Percentiles rank a stretch among this genome's conserved stretches.
These are phyloP conservation scores for Rhynchospora breviuscula DNA, from an alignment of 176 grass and related monocot species.

Conservation along the genomic window DNA sequence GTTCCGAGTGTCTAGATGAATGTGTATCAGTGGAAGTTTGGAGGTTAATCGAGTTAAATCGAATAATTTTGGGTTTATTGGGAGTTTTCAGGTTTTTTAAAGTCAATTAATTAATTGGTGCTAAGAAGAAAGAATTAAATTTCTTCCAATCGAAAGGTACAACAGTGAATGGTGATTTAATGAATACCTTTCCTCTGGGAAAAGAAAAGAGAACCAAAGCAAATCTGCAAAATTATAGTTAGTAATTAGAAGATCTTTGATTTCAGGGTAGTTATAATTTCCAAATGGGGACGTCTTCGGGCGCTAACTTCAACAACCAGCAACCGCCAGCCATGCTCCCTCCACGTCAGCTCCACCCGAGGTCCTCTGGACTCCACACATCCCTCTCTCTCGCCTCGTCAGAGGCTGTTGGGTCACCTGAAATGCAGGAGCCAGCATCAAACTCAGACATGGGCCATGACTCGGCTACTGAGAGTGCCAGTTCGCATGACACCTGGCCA, in stretches of 20 bases:
- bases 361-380: slow-evolving; percentile 50
- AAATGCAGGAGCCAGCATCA: slow-evolving; percentile 52
- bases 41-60: not conserved
- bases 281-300: slow-evolving; percentile 58
- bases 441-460: slow-evolving; percentile 64
- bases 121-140: not conserved
- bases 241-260: not conserved
- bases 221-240: not conserved
- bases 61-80: not conserved
- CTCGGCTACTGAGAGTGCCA: slow-evolving; percentile 69
- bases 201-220: not conserved
- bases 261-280: slow-evolving; percentile 10
- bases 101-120: not conserved
- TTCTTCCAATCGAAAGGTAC: not conserved
- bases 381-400: slow-evolving; percentile 69
- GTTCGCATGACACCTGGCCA: slow-evolving; percentile 56
- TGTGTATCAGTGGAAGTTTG: not conserved
- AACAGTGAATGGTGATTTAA: not conserved
- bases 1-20: not conserved
- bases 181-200: not conserved
- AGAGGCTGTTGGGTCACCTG: slow-evolving; percentile 47
- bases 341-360: slow-evolving; percentile 43
- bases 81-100: not conserved
- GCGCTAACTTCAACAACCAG: slow-evolving; percentile 48
- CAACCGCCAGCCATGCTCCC: slow-evolving; percentile 19